Base-by-base conservation (phyloP, 2,329 filamentous ascomycete species). In the Colletotrichum lupini region DNA sequence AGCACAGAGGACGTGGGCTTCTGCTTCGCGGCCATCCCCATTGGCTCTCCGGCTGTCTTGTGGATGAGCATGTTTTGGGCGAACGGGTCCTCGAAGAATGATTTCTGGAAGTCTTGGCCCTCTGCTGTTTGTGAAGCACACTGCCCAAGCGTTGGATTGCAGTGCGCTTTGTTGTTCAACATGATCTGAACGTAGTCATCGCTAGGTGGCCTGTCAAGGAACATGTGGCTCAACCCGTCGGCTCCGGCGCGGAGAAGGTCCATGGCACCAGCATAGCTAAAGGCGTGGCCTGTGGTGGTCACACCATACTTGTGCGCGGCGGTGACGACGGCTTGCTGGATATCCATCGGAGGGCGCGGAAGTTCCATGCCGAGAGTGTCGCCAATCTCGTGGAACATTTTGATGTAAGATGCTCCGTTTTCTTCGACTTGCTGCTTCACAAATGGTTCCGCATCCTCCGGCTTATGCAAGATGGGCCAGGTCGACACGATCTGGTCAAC, bases 301-400 rank as follows among this genome's bases (percentile, higher is more conserved):
- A 46, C 42, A 46, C 42, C 42, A n/a, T 46, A 46, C 16, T 46
- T 46, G 16, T 46, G 42, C 6, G 42, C 42, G 42, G 42, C 42
- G 16, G 42, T 7, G 7, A 46, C 42, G 19, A 46, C 42, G 42
- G 81, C 82, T 61, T 79, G 82, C 73, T 89, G 86, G 5, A 89
- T 79, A 57, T 84, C 81, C 5, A 85, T 68, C 0, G 82, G 80
- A 0, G 86, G 86, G 42, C 84, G 79, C 5, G 76, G 74, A 22
- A 86, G 80, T 8, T 80, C 72, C 32, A 78, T 68, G 2, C 82
- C 82, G 77, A 88, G 79, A 9, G 80, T 77, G 8, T 76, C 80
- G 3, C 87, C 87, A 64, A 80, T 82, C 74, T 88, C 87, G 74
- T 88, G 85, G 82, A 88, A 86, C 60, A 88, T 77, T 75, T 88